Percentiles rank a stretch among this genome's conserved stretches.
Conservation (phyloP, 805 yeast genomes). For the Cyberlindnera sargentensis region DNA sequence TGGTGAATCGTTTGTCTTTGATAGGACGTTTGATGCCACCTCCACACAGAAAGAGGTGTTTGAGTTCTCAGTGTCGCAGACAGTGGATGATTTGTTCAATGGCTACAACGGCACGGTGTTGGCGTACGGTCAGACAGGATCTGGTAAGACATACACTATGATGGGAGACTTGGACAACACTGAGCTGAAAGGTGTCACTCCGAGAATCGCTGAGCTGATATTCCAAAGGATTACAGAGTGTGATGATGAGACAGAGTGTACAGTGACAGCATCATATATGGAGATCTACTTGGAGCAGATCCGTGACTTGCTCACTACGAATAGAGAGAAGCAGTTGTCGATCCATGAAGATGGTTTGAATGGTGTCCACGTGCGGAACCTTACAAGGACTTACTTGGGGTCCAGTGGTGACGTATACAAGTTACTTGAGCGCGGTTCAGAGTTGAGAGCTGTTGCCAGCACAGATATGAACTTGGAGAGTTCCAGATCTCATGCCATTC, state of each 20-base stretch:
- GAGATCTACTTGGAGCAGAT: slow-evolving; percentile 79
- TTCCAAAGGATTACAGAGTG: slow-evolving; percentile 45
- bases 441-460: slow-evolving; percentile 46
- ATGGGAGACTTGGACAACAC: slow-evolving; percentile 42
- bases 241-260: slow-evolving; percentile 48
- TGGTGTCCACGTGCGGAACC: slow-evolving; percentile 68
- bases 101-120: slow-evolving; percentile 77
- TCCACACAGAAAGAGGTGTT: slow-evolving; percentile 54
- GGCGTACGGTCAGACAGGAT: slow-evolving; percentile 76
- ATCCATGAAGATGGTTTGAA: slow-evolving; percentile 58
- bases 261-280: slow-evolving; percentile 59
- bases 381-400: slow-evolving; percentile 54
- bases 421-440: slow-evolving; percentile 52
- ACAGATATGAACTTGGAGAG: slow-evolving; percentile 70
- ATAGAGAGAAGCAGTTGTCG: slow-evolving; percentile 26
- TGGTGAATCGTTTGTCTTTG: slow-evolving; percentile 45
- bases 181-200: slow-evolving; percentile 50
- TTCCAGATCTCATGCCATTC: slow-evolving; percentile 76
- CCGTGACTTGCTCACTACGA: slow-evolving; percentile 55
- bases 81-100: slow-evolving; percentile 60
- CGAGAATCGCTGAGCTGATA: slow-evolving; percentile 60
- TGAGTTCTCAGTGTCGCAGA: slow-evolving; percentile 48
- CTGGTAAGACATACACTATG: slow-evolving; percentile 76
- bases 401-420: slow-evolving; percentile 50
- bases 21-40: slow-evolving; percentile 48